Percentiles rank a stretch among this genome's conserved stretches.
These are phyloP conservation scores for Podochytrium sp. DNA, from an alignment of 192 early-diverging fungal species.

Conservation along the genomic window DNA sequence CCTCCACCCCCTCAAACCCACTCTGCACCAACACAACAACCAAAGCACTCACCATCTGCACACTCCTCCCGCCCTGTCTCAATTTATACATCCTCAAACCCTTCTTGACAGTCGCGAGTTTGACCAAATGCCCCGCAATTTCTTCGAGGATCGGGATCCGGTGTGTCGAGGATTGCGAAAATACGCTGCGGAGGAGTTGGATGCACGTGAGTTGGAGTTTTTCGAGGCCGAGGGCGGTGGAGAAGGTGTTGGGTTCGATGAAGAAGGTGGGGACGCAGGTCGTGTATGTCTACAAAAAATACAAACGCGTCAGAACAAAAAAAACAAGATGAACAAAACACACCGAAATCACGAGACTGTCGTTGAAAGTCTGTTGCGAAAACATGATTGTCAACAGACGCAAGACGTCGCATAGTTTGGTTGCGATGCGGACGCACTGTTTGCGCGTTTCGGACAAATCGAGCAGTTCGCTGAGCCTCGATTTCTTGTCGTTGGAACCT, in stretches of 20 bases:
- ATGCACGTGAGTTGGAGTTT: constrained; percentile 38
- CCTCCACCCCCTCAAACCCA: constrained; percentile 30
- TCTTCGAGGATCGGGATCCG: constrained; percentile 86
- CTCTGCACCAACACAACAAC: constrained; percentile 74
- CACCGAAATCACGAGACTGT: neutral
- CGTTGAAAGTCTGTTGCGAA: neutral
- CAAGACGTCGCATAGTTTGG: neutral
- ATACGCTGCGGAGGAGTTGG: constrained; percentile 41
- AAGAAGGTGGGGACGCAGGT: constrained; percentile 39
- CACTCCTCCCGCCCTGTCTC: constrained; percentile 56
- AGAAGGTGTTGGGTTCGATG: constrained; percentile 24
- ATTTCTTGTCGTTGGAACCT: neutral
- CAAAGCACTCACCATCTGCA: constrained; percentile 74
- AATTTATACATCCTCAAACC: constrained; percentile 54
- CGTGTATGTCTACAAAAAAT: neutral
- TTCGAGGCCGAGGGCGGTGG: constrained; percentile 25
- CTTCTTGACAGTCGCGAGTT: constrained; percentile 64
- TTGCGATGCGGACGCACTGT: neutral
- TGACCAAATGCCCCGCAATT: constrained; percentile 74
- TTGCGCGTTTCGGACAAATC: neutral
- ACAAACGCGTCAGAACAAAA: neutral
- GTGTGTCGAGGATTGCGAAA: constrained; percentile 61
- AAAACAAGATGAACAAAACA: neutral
- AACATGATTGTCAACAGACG: neutral
- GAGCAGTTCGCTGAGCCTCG: neutral